Evolutionary conservation across 257 asterid genomes (phyloP).

Genomic region (Solanum gandarillasii): DNA sequence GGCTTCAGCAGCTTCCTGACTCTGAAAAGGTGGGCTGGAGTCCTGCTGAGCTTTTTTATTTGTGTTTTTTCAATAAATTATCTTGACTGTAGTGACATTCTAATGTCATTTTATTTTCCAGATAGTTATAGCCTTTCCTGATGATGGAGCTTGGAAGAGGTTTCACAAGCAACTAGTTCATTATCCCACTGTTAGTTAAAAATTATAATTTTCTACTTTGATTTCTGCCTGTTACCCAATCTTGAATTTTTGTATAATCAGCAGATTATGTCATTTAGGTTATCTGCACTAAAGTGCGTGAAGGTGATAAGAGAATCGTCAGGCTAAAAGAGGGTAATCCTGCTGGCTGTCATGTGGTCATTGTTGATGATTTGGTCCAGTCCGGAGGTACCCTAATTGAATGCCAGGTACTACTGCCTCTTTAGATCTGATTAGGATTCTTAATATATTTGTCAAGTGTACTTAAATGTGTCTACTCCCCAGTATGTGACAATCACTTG

Average conservation of each 20-base stretch:
- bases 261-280: slow-evolving; percentile 29
- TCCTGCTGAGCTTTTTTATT: background rate
- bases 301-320: slow-evolving; percentile 89
- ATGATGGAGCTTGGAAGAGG: slow-evolving; percentile 99
- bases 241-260: background rate
- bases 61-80: background rate
- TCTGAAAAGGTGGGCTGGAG: slow-evolving; percentile 47
- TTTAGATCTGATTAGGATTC: background rate
- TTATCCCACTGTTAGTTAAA: slow-evolving; percentile 54
- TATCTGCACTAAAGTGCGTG: slow-evolving; percentile 92
- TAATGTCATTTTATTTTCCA: slow-evolving; percentile 13
- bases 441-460: background rate
- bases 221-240: background rate
- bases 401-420: slow-evolving; percentile 61
- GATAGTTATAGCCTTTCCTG: slow-evolving; percentile 94
- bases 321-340: slow-evolving; percentile 95
- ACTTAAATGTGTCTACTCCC: background rate
- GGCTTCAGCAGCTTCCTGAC: slow-evolving; percentile 64
- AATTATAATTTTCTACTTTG: background rate
- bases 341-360: slow-evolving; percentile 81
- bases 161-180: slow-evolving; percentile 78
- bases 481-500: background rate
- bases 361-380: slow-evolving; percentile 92
- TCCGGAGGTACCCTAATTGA: slow-evolving; percentile 95
- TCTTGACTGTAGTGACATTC: background rate